Base-by-base conservation (phyloP, 2,329 filamentous ascomycete genomes). In the Rasamsonia emersonii region DNA sequence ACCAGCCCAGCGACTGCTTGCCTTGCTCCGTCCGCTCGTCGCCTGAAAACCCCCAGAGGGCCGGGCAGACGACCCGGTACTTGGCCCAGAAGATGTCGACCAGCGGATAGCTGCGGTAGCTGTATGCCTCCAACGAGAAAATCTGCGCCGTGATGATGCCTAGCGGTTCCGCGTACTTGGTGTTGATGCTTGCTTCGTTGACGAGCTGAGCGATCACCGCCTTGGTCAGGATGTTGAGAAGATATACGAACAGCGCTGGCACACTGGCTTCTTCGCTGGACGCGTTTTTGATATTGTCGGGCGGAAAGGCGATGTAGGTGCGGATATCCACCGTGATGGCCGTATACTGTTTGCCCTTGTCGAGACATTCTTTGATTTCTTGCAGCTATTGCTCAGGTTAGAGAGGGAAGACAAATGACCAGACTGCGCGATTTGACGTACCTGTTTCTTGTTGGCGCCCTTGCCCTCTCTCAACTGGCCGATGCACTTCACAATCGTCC, bases 1-100 rank as follows among this genome's bases (percentile, higher is more conserved):
- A 72, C 85, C 86, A 93, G 1, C 85, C 86, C 2, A 93, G 59
- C n/a, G 73, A 70, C 11, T 59, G 44, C 9, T 79, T 73, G 1
- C 85, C 86, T 8, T 67, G 65, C 27, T 77, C 71, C 1, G 79
- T 93, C 39, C 70, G 77, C 53, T 93, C 85, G 40, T 68, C 77
- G 15, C 85, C 88, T 25, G 75, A 71, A 42, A 88, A 75, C 11
- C 89, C 89, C 53, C 93, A 96, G 1, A 98, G 66, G 2, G 86
- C 79, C 0, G 91, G 89, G 47, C 86, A 93, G 3, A 75, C 69
- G 10, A 82, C 68, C 38, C 86, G 77, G 49, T 84, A 82, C 57
- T 96, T 95, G 33, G 88, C 80, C 49, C 93, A 79, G 18, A 96
- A 68, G 37, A 96, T 83, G 51, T 93, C 84, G 32, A 86, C 79